Evolutionary conservation across 1,284 basidiomycete species (phyloP), one percentile per base, ranked within the genome.

Genomic region (Austroboletus novae-zelandiae): DNA sequence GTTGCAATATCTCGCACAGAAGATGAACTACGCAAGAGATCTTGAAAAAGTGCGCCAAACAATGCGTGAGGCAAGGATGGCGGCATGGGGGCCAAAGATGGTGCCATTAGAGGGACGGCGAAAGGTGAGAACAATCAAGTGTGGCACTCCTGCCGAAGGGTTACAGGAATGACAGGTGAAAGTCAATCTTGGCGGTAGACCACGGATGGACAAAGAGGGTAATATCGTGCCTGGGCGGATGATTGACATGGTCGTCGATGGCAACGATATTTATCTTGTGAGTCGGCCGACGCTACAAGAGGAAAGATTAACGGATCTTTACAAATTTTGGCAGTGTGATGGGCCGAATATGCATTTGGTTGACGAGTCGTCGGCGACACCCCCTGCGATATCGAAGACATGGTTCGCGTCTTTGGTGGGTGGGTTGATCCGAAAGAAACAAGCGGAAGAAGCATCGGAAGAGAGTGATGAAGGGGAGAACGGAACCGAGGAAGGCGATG

Each of bases 161-260:
- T 43, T 37, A 17, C 40, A 50, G 48, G 32, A 34, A 47, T 29
- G 30, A 45, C 55, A 89, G 85, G 83, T 91, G 54, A 86, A 79
- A 60, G 78, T 91, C 15, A 86, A 81, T 58, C 66, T 89, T 2
- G 81, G 86, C 4, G 80, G 82, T 37, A 66, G 72, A 9, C 67
- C 74, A 18, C 71, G 77, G 10, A 39, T 72, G 17, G 80, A 84
- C 52, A 81, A 79, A 50, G 80, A 81, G 50, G 83, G 80, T 11
- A 80, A 78, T 54, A 59, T 67, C 15, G 60, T 75, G 6, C 58
- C 66, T 15, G 79, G 79, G 1, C 78, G 74, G 65, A 75, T 71
- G 67, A 72, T 91, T 49, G 89, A 91, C 51, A 81, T 91, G 80
- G 75, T 90, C n/a, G 89, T 91, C 5, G 85, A 90, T 55, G 80